Base-by-base conservation (phyloP, 306 rosid species). In the Citrullus mucosospermus region DNA sequence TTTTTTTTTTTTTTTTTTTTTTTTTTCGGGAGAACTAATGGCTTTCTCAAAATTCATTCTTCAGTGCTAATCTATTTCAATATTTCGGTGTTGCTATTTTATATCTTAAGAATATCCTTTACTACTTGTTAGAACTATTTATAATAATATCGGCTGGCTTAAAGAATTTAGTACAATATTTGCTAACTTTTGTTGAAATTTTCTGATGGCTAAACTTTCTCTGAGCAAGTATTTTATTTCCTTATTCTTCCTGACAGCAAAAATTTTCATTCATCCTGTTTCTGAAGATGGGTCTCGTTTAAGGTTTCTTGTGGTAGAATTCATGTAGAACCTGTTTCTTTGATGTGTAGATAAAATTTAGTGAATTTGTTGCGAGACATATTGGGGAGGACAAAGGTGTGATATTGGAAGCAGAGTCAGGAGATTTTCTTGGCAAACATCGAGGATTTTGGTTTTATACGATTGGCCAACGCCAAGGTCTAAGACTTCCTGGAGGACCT, bases 371-470 rank as follows among this genome's bases (percentile, higher is more conserved):
- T 57, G 90, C 88, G 39, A 83, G 88, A 82, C 98, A 92, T 80
- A 89, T 92, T 76, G 98, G 98, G 84, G 97, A 92, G 83, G 86
- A 78, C 69, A 97, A 95, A 86, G 97, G 98, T 55, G 79, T 92
- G 85, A 89, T 95, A 78, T 80, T 95, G 83, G 98, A 95, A 90
- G 97, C 97, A 5, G 97, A 95, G 84, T 87, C 96, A 0, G 97
- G 98, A 41, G 97, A 92, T 91, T 88, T 92, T 70, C 97, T 95
- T 71, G 97, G 98, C 81, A 91, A 61, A 80, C 98, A 92, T 86
- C 76, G 85, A 17, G 98, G 98, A 34, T 92, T 95, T 79, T 92
- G 98, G 98, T 95, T 95, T 87, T 90, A 95, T 83, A 95, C 96
- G 50, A 89, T 88, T 69, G 98, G 97, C 81, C 98, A 95, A 84